Evolutionary conservation across 495 filamentous ascomycete species (phyloP), one percentile per base, ranked within the genome.

Genomic region (Hypoxylon fragiforme): DNA sequence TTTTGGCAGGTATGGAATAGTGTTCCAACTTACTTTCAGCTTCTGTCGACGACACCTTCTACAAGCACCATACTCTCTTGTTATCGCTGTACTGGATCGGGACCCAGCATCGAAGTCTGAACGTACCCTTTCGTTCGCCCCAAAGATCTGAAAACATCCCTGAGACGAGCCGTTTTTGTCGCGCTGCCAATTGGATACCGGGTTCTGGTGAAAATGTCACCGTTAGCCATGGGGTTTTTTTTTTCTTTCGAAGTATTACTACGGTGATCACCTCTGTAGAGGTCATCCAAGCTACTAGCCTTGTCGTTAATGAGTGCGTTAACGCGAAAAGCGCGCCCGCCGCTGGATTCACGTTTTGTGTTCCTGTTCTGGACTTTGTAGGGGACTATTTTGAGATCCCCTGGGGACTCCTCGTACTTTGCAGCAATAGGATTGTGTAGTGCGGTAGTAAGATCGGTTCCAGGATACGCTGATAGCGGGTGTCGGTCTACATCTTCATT

Each of bases 221-320:
- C 31, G 26, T 54, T 40, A 54, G 50, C 39, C 30, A 14, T 41
- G 31, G 31, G n/a, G n/a, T n/a, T n/a, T n/a, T n/a, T n/a, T n/a
- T n/a, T n/a, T n/a, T n/a, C n/a, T 38, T 26, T n/a, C 12, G 14
- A 7, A 19, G 7, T n/a, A n/a, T n/a, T n/a, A 21, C 5, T 21
- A 16, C 34, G 26, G 37, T 37, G 7, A 18, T 13, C 5, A 34
- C 3, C 12, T 3, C 31, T 12, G n/a, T 12, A 3, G 6, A 18
- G 21, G 32, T 44, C 16, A 40, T 28, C 9, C 31, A 20, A 19
- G 9, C 19, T 31, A 34, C 50, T 18, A 40, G 31, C 41, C 34
- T 54, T 45, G 16, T 54, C 50, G 8, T 45, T 45, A 7, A 54
- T 36, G 42, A 54, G 50, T 24, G 42, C 50, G n/a, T 54, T 18